phyloP scores from a whole-genome alignment of 169 alveolate genomes.

The Pseudocohnilembus persalinus region DNA sequence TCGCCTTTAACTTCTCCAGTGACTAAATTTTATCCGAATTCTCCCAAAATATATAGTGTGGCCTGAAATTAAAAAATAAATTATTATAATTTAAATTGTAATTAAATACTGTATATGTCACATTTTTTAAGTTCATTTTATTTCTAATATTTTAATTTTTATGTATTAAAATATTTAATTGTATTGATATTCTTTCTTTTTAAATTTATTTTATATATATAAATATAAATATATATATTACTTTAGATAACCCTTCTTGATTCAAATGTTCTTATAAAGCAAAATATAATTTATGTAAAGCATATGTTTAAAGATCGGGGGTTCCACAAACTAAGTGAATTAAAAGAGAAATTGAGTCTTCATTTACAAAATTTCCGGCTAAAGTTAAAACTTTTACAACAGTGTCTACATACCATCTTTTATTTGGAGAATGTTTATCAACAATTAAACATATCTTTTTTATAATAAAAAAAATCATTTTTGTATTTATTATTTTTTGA shows the following conservation, averaged over 20 bases:
- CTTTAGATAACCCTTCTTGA: slow-evolving; percentile 59
- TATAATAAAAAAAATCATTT: neutral
- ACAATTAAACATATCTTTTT: slow-evolving; percentile 68
- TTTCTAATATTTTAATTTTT: too few species aligned
- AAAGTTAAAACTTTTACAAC: slow-evolving; percentile 74
- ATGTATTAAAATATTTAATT: too few species aligned
- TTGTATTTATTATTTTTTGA: neutral
- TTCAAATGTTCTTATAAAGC: slow-evolving; percentile 58
- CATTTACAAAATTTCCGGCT: slow-evolving; percentile 65
- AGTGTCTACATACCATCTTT: slow-evolving; percentile 85
- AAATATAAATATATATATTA: too few species aligned
- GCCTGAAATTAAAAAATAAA: slow-evolving; percentile 7
- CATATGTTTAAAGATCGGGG: slow-evolving; percentile 58
- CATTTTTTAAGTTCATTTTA: neutral
- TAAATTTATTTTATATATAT: too few species aligned
- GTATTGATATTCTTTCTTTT: too few species aligned
- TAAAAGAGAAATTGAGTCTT: slow-evolving; percentile 49
- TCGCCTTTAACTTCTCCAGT: slow-evolving; percentile 53
- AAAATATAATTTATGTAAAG: slow-evolving; percentile 58
- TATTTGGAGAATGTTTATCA: slow-evolving; percentile 81
- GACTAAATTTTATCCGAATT: slow-evolving; percentile 62
- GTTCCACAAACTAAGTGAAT: slow-evolving; percentile 60
- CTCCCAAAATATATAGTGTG: slow-evolving; percentile 65
- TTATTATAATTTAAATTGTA: too few species aligned
- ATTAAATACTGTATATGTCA: too few species aligned